Conservation (phyloP, 148 eudicot species). For the Arbutus unedo region DNA sequence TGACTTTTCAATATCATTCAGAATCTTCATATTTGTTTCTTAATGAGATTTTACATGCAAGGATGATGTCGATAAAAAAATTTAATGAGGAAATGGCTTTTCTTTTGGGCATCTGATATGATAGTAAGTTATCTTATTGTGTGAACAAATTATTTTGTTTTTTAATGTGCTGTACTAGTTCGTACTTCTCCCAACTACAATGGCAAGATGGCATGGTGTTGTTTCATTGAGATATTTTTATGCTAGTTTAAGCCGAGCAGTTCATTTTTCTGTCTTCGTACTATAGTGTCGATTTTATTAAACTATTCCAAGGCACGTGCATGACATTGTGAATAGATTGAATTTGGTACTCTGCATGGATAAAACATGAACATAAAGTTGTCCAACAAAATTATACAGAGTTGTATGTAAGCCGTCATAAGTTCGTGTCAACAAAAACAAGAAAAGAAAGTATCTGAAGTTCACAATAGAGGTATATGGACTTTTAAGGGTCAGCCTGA, state of each 20-base stretch:
- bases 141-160: not conserved
- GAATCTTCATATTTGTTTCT: not conserved
- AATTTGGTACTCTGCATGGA: too few relatives aligned
- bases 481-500: too few relatives aligned
- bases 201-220: not conserved
- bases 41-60: not conserved
- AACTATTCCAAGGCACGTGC: too few relatives aligned
- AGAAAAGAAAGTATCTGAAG: too few relatives aligned
- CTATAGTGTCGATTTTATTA: not conserved
- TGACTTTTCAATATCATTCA: not conserved
- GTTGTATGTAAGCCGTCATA: too few relatives aligned
- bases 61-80: not conserved
- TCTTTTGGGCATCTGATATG: not conserved
- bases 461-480: too few relatives aligned
- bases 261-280: not conserved
- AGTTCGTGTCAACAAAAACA: too few relatives aligned
- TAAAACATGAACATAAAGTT: too few relatives aligned
- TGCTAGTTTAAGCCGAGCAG: not conserved
- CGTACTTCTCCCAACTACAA: too few relatives aligned
- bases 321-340: too few relatives aligned
- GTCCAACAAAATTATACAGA: too few relatives aligned
- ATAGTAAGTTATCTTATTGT: not conserved
- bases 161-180: not conserved
- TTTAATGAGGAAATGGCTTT: not conserved
- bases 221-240: not conserved